Evolutionary conservation across 495 filamentous ascomycete genomes (phyloP).

Genomic region (Jackrogersella multiformis): DNA sequence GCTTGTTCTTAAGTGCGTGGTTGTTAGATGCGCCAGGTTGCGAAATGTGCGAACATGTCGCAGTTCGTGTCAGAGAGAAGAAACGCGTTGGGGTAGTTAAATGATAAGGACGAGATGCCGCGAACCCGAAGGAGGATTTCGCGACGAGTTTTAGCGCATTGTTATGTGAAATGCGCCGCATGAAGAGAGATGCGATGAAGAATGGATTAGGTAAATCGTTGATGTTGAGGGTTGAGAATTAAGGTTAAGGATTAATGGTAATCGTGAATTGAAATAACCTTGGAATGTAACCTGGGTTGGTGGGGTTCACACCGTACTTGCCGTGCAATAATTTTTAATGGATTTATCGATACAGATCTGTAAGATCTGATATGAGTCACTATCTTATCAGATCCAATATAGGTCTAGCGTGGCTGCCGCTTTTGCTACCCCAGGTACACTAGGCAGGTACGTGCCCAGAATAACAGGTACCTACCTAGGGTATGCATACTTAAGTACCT

Average conservation of each 20-base stretch:
- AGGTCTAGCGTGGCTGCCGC: too few relatives aligned
- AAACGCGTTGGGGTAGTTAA: background rate
- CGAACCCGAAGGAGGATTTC: background rate
- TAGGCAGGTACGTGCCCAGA: too few relatives aligned
- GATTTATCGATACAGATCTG: too few relatives aligned
- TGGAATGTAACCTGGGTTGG: background rate
- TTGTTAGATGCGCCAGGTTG: background rate
- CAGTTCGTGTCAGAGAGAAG: background rate
- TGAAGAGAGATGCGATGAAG: background rate
- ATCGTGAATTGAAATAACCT: background rate
- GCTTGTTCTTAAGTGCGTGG: background rate
- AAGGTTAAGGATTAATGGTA: background rate
- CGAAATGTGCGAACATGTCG: background rate
- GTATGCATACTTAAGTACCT: too few relatives aligned
- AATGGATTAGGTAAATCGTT: background rate
- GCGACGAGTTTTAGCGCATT: conserved; percentile 7
- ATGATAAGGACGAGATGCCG: background rate
- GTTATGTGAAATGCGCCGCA: background rate
- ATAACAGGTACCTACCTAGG: too few relatives aligned
- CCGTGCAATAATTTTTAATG: too few relatives aligned
- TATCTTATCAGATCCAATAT: too few relatives aligned
- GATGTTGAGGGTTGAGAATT: background rate
- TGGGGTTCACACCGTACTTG: too few relatives aligned
- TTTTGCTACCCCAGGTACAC: too few relatives aligned
- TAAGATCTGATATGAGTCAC: too few relatives aligned